Conservation (phyloP, 2,329 filamentous ascomycete genomes). For the Apiospora aurea region DNA sequence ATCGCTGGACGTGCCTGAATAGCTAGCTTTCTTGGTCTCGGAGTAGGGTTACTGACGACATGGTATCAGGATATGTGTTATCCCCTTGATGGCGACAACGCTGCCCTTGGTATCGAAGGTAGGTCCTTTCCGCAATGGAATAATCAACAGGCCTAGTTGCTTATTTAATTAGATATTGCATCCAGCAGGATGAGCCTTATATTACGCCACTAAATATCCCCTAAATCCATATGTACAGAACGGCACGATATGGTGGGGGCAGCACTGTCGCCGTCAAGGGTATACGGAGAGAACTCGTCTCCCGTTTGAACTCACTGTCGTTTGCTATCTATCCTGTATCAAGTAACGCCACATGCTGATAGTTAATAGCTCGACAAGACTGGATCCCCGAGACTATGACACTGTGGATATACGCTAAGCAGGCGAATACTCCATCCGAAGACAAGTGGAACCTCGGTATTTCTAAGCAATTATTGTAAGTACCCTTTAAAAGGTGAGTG, state of each 20-base stretch:
- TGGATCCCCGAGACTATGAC: not conserved
- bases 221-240: no score
- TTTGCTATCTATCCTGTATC: not conserved
- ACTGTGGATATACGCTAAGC: constrained; percentile 5
- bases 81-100: no score
- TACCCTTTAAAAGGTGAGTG: not conserved
- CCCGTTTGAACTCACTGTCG: not conserved
- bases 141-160: no score
- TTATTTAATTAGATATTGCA: no score
- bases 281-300: not conserved
- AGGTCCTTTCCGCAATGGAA: no score
- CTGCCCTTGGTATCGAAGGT: no score
- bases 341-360: not conserved
- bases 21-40: no score
- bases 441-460: constrained; percentile 9
- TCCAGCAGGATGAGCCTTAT: no score
- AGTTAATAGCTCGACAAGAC: not conserved
- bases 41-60: not conserved
- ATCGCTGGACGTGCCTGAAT: no score
- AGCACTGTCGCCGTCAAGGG: no score
- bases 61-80: not conserved
- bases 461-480: not conserved
- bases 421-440: not conserved
- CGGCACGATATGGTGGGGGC: no score
- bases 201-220: no score